Percentiles rank a stretch among this genome's conserved stretches.
These are phyloP conservation scores for Anisodus acutangulus DNA, from an alignment of 257 asterid species.

Conservation along the genomic window DNA sequence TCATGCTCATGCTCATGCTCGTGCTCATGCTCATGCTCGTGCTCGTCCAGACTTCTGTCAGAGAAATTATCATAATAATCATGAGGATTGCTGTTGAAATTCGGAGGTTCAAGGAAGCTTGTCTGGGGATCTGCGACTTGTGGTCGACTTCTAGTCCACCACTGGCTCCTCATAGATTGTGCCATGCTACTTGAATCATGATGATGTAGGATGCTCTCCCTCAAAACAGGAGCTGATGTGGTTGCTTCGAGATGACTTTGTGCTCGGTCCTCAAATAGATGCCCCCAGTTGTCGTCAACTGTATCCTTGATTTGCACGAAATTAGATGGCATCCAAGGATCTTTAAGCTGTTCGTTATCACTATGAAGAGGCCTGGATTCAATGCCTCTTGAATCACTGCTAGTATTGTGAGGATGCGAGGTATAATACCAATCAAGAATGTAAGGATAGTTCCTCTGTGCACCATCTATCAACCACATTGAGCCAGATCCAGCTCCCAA, in stretches of 20 bases:
- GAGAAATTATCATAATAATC: slow-evolving; percentile 48
- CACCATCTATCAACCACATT: slow-evolving; percentile 68
- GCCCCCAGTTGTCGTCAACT: slow-evolving; percentile 58
- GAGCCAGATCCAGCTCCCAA: slow-evolving; percentile 50
- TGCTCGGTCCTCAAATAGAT: slow-evolving; percentile 48
- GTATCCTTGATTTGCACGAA: slow-evolving; percentile 34
- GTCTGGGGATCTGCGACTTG: slow-evolving; percentile 51
- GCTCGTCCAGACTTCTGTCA: slow-evolving; percentile 55
- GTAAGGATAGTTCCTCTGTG: slow-evolving; percentile 66
- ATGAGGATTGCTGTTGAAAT: slow-evolving; percentile 42
- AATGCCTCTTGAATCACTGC: slow-evolving; percentile 37
- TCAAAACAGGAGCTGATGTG: slow-evolving; percentile 74
- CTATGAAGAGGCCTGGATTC: slow-evolving; percentile 37
- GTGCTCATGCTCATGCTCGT: slow-evolving; percentile 39
- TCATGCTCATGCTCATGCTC: slow-evolving; percentile 51
- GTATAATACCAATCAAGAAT: slow-evolving; percentile 88
- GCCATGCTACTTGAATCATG: slow-evolving; percentile 41
- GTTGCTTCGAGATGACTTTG: slow-evolving; percentile 66
- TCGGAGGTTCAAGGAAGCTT: slow-evolving; percentile 87
- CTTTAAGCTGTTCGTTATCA: slow-evolving; percentile 42
- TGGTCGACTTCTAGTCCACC: slow-evolving; percentile 70
- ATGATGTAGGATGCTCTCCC: slow-evolving; percentile 63
- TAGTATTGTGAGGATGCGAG: slow-evolving; percentile 56
- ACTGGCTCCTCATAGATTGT: slow-evolving; percentile 48
- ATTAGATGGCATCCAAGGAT: slow-evolving; percentile 52